Base-by-base conservation (phyloP, 1,139 yeast genomes). In the Blastobotrys raffinosifermentans region DNA sequence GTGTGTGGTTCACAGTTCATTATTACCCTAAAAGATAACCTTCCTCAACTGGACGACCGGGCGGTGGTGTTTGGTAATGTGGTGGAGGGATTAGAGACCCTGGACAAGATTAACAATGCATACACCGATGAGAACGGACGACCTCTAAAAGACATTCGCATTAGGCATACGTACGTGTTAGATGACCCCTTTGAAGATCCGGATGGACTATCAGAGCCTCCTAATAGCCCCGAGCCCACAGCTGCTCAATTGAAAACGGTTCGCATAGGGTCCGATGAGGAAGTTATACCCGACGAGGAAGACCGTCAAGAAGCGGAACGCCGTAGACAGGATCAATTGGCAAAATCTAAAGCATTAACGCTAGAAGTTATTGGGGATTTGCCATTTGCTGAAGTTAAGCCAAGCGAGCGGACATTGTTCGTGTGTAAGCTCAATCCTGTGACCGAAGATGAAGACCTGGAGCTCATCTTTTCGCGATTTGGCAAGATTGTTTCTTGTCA, bases 361-460 rank as follows among this genome's bases (percentile, higher is more conserved):
- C 60, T 80, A 35, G 85, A 80, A 46, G 60, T 79, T 44, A 62
- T 80, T 31, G 85, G 84, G 0, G 86, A 80, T 47, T 48, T 79
- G n/a, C 78, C 81, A 0, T 65, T 66, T 37, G 77, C 80, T 3
- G 70, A 70, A 15, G 72, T 70, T 19, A 68, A 70, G 44, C 87
- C 87, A 0, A 70, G 77, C 34, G 85, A 80, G 37, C 67, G 66
- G 32, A 75, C 77, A 2, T 52, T 80, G 11, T 80, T 80, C 51
- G 70, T 80, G 2, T 79, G 86, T 47, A 75, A 75, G 46, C 57
- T 80, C 45, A 80, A 80, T 45, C 75, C 82, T 0, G 58, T 77
- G 3, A 80, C 87, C 2, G 61, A 62, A 7, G 72, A 67, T 11
- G 75, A 71, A 6, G 80, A 80, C 35, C 55, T 79, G 23, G 63